phyloP scores from a whole-genome alignment of 805 yeast genomes.

The Pichia californica region DNA sequence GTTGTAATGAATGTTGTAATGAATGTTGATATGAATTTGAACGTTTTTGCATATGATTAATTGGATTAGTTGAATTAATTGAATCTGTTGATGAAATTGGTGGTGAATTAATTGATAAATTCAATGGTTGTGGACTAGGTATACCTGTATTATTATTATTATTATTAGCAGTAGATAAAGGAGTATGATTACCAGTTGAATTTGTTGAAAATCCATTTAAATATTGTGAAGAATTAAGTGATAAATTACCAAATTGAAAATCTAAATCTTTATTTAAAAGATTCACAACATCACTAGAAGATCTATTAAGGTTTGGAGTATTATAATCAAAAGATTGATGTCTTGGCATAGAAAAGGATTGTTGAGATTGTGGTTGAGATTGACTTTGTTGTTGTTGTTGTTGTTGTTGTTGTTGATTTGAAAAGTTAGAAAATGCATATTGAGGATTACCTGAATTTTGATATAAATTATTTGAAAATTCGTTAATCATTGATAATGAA shows the following conservation, averaged over 20 bases:
- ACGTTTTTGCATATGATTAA: conserved; percentile 1
- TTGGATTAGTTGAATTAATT: background rate
- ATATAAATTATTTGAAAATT: background rate
- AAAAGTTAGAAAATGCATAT: background rate
- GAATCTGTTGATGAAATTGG: conserved; percentile 10
- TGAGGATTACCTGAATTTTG: background rate
- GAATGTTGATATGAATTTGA: conserved; percentile 8
- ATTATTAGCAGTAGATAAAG: background rate
- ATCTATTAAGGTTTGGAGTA: conserved; percentile 3
- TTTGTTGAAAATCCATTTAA: background rate
- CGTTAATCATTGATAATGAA: background rate
- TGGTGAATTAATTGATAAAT: conserved; percentile 11
- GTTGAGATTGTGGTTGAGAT: background rate
- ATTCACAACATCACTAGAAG: conserved; percentile 9
- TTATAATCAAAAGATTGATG: conserved; percentile 7
- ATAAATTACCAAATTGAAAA: conserved; percentile 14
- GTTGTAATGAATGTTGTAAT: background rate
- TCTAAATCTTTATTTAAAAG: conserved; percentile 19
- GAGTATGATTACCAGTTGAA: conserved; percentile 3
- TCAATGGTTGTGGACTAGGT: conserved; percentile 11
- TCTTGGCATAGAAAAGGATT: conserved; percentile 3
- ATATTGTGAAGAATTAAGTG: conserved; percentile 13
- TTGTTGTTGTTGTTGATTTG: conserved; percentile 1
- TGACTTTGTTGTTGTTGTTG: background rate
- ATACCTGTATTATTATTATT: background rate